Evolutionary conservation across 345 rosid genomes (phyloP).

Genomic region (Linum lewisii): DNA sequence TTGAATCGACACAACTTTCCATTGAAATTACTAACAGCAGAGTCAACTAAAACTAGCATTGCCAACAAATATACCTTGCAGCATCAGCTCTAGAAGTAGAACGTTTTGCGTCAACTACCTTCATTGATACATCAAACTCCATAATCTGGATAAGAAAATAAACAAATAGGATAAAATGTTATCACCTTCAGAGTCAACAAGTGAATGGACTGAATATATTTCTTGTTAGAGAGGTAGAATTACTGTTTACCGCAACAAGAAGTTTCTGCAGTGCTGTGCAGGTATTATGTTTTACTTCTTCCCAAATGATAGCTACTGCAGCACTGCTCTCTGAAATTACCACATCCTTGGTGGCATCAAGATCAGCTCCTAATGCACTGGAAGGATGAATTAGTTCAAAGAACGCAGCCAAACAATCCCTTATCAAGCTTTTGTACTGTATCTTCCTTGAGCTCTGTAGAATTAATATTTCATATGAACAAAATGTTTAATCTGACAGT

Average conservation of each 20-base stretch:
- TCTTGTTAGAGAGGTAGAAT: not conserved
- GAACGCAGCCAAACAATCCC: slow-evolving; percentile 49
- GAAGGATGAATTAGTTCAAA: slow-evolving; percentile 33
- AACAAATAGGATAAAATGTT: not conserved
- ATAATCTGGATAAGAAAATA: slow-evolving; percentile 32
- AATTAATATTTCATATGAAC: slow-evolving; percentile 5
- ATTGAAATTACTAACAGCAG: not conserved
- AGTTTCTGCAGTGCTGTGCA: slow-evolving; percentile 50
- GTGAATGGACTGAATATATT: not conserved
- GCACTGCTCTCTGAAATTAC: slow-evolving; percentile 17
- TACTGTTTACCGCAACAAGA: slow-evolving; percentile 38
- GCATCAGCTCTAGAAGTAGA: slow-evolving; percentile 62
- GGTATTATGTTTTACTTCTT: slow-evolving; percentile 37
- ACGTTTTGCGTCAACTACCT: slow-evolving; percentile 52
- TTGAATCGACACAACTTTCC: slow-evolving; percentile 9
- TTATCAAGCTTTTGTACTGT: slow-evolving; percentile 52
- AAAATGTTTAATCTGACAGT: not conserved
- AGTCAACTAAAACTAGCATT: slow-evolving; percentile 5
- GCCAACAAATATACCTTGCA: slow-evolving; percentile 42
- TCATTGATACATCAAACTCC: slow-evolving; percentile 68
- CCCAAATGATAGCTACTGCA: slow-evolving; percentile 31
- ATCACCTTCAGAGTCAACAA: slow-evolving; percentile 6
- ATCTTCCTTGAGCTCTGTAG: slow-evolving; percentile 67
- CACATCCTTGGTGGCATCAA: slow-evolving; percentile 10
- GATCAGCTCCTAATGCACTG: slow-evolving; percentile 13